Evolutionary conservation across 1,284 basidiomycete genomes (phyloP), one percentile per base, ranked within the genome.

Genomic region (Exobasidium rhododendri): DNA sequence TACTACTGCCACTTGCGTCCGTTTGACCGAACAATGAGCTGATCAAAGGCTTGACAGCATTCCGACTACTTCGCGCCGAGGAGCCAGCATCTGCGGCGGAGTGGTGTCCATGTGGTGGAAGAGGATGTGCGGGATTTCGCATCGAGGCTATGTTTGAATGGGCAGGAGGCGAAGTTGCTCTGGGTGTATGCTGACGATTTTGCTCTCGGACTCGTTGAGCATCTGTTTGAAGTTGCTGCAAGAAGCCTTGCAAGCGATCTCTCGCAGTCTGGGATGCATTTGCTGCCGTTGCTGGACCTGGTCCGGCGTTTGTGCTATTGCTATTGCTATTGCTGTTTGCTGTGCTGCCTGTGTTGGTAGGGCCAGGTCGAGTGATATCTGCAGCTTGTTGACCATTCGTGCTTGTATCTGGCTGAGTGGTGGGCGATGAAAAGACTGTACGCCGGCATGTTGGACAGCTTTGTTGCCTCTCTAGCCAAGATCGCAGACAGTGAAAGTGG

Each of bases 401-500:
- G n/a, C n/a, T n/a, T n/a, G n/a, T n/a, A n/a, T n/a, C n/a, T n/a
- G n/a, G n/a, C n/a, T n/a, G n/a, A n/a, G n/a, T n/a, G n/a, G 75
- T 7, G 66, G 64, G 71, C 56, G 79, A 4, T 60, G 91, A 89
- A 24, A 96, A 83, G 1, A 96, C 93, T 58, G 89, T 90, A 63
- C 91, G 87, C 50, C 93, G 89, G n/a, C 96, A 98, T 35, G 94
- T 97, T 0, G 94, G 94, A 80, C 94, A 97, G 74, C 83, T 85
- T 70, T 86, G 85, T 80, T 99, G 96, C 52, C 96, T 85, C 80
- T 99, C 96, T 29, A 99, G 85, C 96, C 96, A 99, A 30, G 92
- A 94, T 50, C 92, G 85, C 55, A 99, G 85, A 80, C 96, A 98
- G 76, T 97, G 88, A 81, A 97, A 96, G 81, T 98, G 96, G 84